Conservation (phyloP, 1,284 basidiomycete species). For the Leccinum huronense region DNA sequence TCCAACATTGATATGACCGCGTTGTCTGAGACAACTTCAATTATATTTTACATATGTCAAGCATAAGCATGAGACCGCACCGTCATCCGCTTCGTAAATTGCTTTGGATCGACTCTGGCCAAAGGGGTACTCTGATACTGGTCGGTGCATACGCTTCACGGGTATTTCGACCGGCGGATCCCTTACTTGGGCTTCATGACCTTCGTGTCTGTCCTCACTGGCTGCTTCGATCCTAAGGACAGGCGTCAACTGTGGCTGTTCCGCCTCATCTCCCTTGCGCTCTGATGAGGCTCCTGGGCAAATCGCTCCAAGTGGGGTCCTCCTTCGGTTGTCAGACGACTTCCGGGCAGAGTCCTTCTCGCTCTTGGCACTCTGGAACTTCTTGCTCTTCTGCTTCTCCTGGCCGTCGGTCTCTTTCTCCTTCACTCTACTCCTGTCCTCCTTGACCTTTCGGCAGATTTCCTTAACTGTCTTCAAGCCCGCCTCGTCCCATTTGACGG, state of each 20-base stretch:
- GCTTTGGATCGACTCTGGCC: constrained; percentile 47
- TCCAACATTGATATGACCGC: constrained; percentile 67
- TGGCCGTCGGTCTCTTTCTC: constrained; percentile 11
- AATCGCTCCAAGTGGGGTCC: constrained; percentile 48
- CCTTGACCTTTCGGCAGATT: constrained; percentile 47
- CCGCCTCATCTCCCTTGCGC: constrained; percentile 12
- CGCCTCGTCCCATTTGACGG: constrained; percentile 66
- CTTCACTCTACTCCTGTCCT: constrained; percentile 19
- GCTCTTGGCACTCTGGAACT: constrained; percentile 31
- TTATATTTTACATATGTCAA: not conserved
- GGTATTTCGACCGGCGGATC: constrained; percentile 43
- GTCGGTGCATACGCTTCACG: constrained; percentile 51
- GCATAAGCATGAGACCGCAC: constrained; percentile 23
- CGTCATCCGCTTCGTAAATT: constrained; percentile 54
- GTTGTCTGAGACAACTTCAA: constrained; percentile 29
- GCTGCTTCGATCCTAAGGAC: constrained; percentile 52
- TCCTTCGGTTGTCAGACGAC: constrained; percentile 45
- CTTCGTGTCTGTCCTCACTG: constrained; percentile 50
- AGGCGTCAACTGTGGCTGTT: constrained; percentile 27
- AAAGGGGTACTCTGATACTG: constrained; percentile 64
- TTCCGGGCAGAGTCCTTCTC: constrained; percentile 25
- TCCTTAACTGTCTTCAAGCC: constrained; percentile 55
- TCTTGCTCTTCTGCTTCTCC: constrained; percentile 27
- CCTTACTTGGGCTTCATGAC: constrained; percentile 19
- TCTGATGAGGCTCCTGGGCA: constrained; percentile 42